phyloP scores from a whole-genome alignment of 257 asterid species.

The Solanum chiquidenum region DNA sequence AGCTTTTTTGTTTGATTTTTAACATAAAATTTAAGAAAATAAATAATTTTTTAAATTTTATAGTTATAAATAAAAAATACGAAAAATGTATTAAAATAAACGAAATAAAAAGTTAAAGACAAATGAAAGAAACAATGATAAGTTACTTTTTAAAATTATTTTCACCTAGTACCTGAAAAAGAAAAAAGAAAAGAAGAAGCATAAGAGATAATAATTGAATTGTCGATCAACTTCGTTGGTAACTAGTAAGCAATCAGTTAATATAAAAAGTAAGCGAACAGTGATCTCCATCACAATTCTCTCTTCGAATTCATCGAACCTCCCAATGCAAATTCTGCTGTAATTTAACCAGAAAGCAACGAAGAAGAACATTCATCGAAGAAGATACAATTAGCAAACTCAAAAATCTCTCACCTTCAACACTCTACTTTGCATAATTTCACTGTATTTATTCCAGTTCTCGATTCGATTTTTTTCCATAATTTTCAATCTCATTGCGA shows the following conservation, averaged over 20 bases:
- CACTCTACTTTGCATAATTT: background rate
- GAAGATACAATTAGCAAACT: background rate
- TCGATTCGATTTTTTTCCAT: background rate
- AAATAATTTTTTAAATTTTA: too few relatives aligned
- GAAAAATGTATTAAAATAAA: too few relatives aligned
- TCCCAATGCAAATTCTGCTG: conserved; percentile 5
- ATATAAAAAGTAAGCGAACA: background rate
- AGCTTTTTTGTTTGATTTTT: too few relatives aligned
- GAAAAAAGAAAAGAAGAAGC: background rate
- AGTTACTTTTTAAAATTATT: too few relatives aligned
- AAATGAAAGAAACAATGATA: background rate
- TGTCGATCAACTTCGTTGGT: conserved; percentile 1
- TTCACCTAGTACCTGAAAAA: too few relatives aligned
- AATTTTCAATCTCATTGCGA: background rate
- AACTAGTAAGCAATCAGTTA: background rate
- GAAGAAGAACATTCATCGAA: background rate
- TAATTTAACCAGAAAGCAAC: background rate
- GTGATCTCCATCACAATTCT: background rate
- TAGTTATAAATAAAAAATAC: too few relatives aligned
- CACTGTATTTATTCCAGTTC: background rate
- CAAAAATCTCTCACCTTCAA: background rate
- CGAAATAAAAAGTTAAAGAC: background rate
- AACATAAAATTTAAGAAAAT: too few relatives aligned
- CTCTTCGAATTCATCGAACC: conserved; percentile 6
- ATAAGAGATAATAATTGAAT: background rate